These are phyloP conservation scores for Echinosophora koreensis DNA, from an alignment of 306 rosid genomes.

Conservation along the genomic window DNA sequence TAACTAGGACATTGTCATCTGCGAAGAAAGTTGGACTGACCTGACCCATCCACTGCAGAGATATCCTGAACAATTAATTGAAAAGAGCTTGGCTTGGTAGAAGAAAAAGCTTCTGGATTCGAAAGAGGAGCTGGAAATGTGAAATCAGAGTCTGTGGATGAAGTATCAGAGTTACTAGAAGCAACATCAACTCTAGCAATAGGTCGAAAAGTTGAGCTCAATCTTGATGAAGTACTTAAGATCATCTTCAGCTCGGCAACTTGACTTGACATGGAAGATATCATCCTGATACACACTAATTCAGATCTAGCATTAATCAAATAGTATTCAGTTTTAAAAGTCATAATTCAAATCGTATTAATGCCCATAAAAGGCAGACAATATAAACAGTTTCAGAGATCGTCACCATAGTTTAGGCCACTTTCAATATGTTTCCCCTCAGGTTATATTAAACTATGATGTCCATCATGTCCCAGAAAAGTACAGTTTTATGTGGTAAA, in stretches of 20 bases:
- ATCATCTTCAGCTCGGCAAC: conserved; percentile 81
- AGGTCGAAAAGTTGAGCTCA: conserved; percentile 71
- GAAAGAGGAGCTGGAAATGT: conserved; percentile 68
- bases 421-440: background rate
- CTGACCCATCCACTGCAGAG: conserved; percentile 74
- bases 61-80: conserved; percentile 76
- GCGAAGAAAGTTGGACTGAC: conserved; percentile 62
- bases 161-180: conserved; percentile 84
- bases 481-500: conserved; percentile 8
- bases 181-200: conserved; percentile 64
- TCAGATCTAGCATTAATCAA: conserved; percentile 77
- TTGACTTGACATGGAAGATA: conserved; percentile 83
- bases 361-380: conserved; percentile 42
- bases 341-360: conserved; percentile 32
- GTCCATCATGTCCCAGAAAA: conserved; percentile 5
- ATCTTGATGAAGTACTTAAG: conserved; percentile 71
- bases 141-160: conserved; percentile 85
- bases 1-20: conserved; percentile 37
- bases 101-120: conserved; percentile 51
- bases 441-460: conserved; percentile 13
- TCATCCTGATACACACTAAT: conserved; percentile 97
- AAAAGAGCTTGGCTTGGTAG: conserved; percentile 51
- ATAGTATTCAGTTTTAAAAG: conserved; percentile 50
- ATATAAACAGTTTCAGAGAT: conserved; percentile 30
- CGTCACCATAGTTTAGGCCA: conserved; percentile 20